Evolutionary conservation across 2,329 filamentous ascomycete species (phyloP).

Genomic region (Fusarium falciforme): DNA sequence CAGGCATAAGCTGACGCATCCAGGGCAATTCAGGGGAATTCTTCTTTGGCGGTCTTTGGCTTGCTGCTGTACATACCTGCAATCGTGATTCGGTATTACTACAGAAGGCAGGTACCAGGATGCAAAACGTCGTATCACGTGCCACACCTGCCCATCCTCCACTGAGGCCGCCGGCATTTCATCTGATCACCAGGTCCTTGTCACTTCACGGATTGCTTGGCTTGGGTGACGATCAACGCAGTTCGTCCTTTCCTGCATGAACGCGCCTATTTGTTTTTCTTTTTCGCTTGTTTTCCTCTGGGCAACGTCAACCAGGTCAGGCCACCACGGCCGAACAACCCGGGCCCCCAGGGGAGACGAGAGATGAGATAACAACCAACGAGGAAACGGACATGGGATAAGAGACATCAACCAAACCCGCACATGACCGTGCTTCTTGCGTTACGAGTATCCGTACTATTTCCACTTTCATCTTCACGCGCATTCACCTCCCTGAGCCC

Average conservation of each 20-base stretch:
- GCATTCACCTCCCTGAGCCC: not conserved
- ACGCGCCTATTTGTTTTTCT: not conserved
- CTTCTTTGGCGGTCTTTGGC: not conserved
- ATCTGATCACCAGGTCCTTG: not conserved
- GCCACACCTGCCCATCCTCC: not conserved
- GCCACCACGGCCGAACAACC: slow-evolving; percentile 1
- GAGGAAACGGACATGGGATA: slow-evolving; percentile 24
- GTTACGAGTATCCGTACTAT: not conserved
- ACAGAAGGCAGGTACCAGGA: not conserved
- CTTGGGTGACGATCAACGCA: not conserved
- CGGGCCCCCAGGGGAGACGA: not conserved
- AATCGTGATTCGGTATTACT: not conserved
- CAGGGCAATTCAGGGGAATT: not conserved
- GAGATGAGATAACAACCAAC: slow-evolving; percentile 21
- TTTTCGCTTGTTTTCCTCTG: not conserved
- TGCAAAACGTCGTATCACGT: slow-evolving; percentile 5
- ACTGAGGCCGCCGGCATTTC: not conserved
- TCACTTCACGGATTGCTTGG: not conserved
- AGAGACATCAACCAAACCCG: slow-evolving; percentile 19
- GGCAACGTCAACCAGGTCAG: not conserved
- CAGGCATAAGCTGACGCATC: not conserved
- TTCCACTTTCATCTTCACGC: not conserved
- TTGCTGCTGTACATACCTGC: not conserved
- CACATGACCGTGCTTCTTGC: slow-evolving; percentile 15
- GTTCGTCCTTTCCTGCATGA: slow-evolving; percentile 24